Evolutionary conservation across 2,329 filamentous ascomycete genomes (phyloP), one percentile per base, ranked within the genome.

Genomic region (Lachnellula cervina): DNA sequence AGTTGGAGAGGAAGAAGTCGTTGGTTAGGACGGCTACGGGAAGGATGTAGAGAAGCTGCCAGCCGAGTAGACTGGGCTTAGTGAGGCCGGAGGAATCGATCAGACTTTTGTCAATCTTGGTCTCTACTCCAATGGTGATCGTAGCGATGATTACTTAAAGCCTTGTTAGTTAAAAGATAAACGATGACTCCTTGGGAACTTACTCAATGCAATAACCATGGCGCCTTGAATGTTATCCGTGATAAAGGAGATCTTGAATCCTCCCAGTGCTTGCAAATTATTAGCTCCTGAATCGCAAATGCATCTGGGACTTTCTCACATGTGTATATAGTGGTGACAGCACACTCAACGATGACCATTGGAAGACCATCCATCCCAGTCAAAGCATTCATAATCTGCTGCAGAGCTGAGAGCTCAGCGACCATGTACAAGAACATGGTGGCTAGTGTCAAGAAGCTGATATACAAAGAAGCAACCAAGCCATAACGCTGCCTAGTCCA

Each of bases 401-500:
- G 88, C 28, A 94, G 77, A 13, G 89, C 88, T 8, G 88, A 92
- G 44, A 94, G 78, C 74, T 94, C 89, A 19, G 88, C 83, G 25
- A 93, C 84, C 89, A 94, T 93, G 77, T 93, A 94, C 51, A 94
- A 71, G 70, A 93, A 94, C 64, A 94, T 79, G 1, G 89, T 93
- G 49, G 91, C 84, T 49, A 93, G 77, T 45, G 88, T 91, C 75
- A 92, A 77, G 65, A 88, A 80, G 70, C 88, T 90, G 59, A 94
- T 77, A 68, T 89, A 93, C 38, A 92, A 73, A 52, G 86, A 86
- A 6, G 87, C 78, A 35, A 84, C 69, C 2, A 79, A 69, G 17
- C 89, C 90, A 72, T 90, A 94, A 58, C 89, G 81, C 73, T 91
- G 86, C 56, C 88, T 80, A 19, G 88, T 87, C 89, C 89, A 94